Base-by-base conservation (phyloP, 805 yeast species). In the Wickerhamiella spandovensis region DNA sequence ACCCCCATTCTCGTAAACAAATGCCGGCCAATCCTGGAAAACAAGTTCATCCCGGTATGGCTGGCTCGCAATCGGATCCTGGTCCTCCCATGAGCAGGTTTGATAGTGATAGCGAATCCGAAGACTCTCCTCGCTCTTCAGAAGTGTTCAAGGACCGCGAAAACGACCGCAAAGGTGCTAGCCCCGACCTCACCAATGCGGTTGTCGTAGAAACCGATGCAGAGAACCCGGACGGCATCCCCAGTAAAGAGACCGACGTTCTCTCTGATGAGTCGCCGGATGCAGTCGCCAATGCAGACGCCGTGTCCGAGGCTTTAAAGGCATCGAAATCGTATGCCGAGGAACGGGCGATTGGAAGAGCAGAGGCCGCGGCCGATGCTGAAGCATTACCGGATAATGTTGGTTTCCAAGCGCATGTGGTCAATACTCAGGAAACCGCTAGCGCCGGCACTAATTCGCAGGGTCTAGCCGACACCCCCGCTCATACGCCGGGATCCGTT, bases 31-130 rank as follows among this genome's bases (percentile, higher is more conserved):
- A 8, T 15, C 41, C 18, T 20, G 28, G 39, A 15, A 39, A 39
- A n/a, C n/a, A 18, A 17, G 43, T 39, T 7, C 47, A 32, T 15
- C 47, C 47, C 17, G 41, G 39, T 12, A 5, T 8, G 20, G 47
- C 47, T 5, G 47, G 41, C 3, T 24, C 38, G 18, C 41, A 35
- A 18, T 44, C 47, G 12, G 47, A 44, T 5, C 47, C 47, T 5
- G 43, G 43, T 3, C 24, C 43, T 15, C 15, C 22, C 15, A 21
- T 3, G 9, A 12, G 24, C 24, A 18, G 18, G 18, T 35, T 35
- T 17, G 43, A 20, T 2, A 39, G 43, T n/a, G 15, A 10, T 6
- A 12, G n/a, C 24, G 43, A 39, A 2, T 12, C 43, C 15, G 43
- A 39, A 18, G 43, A 39, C 9, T 39, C 43, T 3, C 43, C 43